These are phyloP conservation scores for Phlyctochytrium bullatum DNA, from an alignment of 192 early-diverging fungal species.

Conservation along the genomic window DNA sequence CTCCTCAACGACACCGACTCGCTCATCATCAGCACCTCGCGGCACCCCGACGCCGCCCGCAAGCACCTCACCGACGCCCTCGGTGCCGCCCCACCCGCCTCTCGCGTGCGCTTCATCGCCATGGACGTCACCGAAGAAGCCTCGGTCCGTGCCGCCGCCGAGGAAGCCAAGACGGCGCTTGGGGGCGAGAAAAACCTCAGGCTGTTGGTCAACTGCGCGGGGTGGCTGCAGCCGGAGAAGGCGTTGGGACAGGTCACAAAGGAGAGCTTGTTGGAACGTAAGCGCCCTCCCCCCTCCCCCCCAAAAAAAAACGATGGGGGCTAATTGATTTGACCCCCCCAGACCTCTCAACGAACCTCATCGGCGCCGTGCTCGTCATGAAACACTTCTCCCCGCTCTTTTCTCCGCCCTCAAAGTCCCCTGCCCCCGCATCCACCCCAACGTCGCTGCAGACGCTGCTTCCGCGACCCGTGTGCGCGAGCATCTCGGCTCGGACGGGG, in stretches of 20 bases:
- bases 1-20: not conserved
- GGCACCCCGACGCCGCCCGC: not conserved
- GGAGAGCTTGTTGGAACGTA: slow-evolving; percentile 15
- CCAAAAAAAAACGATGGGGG: too few relatives aligned
- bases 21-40: not conserved
- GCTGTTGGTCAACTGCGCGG: slow-evolving; percentile 4
- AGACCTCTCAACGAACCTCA: slow-evolving; percentile 22
- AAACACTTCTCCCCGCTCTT: slow-evolving; percentile 29
- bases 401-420: too few relatives aligned
- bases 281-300: too few relatives aligned
- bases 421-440: too few relatives aligned
- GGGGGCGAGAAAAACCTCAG: not conserved
- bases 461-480: slow-evolving; percentile 2
- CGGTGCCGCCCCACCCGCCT: not conserved
- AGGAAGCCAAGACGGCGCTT: not conserved
- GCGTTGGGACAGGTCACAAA: slow-evolving; percentile 6
- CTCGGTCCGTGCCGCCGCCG: not conserved
- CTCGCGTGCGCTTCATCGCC: not conserved
- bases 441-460: not conserved
- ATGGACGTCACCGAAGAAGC: not conserved
- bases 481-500: slow-evolving; percentile 27
- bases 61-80: not conserved
- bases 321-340: too few relatives aligned
- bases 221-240: slow-evolving; percentile 32
- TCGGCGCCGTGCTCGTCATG: slow-evolving; percentile 24